These are phyloP conservation scores for Nakazawaea molendinolei DNA, from an alignment of 805 yeast genomes.

Conservation along the genomic window DNA sequence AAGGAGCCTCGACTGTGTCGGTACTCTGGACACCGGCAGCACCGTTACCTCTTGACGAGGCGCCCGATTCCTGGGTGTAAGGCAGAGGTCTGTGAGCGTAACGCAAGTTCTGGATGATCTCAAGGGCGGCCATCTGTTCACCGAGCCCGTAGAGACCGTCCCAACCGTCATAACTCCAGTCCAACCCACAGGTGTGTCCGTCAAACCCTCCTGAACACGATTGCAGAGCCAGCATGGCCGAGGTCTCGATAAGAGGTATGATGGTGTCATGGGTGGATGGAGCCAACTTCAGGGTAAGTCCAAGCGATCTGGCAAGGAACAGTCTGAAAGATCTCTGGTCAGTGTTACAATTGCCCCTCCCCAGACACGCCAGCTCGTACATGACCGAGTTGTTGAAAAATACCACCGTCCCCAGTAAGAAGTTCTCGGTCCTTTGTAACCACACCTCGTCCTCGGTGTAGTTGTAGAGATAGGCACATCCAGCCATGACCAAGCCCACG, in stretches of 20 bases:
- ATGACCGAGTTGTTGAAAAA: slow-evolving; percentile 37
- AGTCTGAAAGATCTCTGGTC: slow-evolving; percentile 77
- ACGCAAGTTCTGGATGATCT: slow-evolving; percentile 44
- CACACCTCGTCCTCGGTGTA: slow-evolving; percentile 52
- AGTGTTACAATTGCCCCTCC: slow-evolving; percentile 47
- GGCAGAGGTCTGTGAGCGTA: slow-evolving; percentile 44
- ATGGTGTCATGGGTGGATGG: slow-evolving; percentile 47
- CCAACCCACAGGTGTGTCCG: slow-evolving; percentile 77
- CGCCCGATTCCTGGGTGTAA: slow-evolving; percentile 57
- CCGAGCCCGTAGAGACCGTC: slow-evolving; percentile 74
- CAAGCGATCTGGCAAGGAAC: slow-evolving; percentile 58
- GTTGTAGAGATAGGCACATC: slow-evolving; percentile 63
- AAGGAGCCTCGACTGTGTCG: slow-evolving; percentile 40
- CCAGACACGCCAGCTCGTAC: slow-evolving; percentile 72
- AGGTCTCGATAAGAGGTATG: slow-evolving; percentile 33
- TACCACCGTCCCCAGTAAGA: slow-evolving; percentile 41
- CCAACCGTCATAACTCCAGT: slow-evolving; percentile 59
- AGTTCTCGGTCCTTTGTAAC: slow-evolving; percentile 44
- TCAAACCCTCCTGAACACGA: slow-evolving; percentile 83
- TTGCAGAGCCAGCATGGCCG: slow-evolving; percentile 66
- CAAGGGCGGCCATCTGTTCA: slow-evolving; percentile 77
- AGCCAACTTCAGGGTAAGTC: slow-evolving; percentile 53
- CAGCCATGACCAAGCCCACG: slow-evolving; percentile 62
- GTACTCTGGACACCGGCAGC: slow-evolving; percentile 56
- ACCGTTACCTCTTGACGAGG: slow-evolving; percentile 59